A percentile compares a stretch with the other conserved stretches of the same genome.
Evolutionary conservation across 352 stramenopile species (phyloP).

Genomic region (Phytophthora pistaciae): DNA sequence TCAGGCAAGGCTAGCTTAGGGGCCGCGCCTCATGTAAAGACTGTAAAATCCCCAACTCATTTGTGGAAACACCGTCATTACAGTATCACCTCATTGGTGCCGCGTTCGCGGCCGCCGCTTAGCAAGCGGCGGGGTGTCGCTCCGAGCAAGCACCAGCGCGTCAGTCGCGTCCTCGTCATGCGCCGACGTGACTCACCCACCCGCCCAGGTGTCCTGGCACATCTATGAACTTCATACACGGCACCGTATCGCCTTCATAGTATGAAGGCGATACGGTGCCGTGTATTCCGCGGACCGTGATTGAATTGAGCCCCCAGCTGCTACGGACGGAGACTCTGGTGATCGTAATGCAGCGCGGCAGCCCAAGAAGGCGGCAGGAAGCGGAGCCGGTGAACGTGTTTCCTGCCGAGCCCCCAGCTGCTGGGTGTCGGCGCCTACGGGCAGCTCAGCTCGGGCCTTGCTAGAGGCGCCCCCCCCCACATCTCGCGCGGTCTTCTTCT

Average conservation of each 20-base stretch:
- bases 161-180: not conserved
- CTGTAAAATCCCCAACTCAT: constrained; percentile 5
- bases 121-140: not conserved
- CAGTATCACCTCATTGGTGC: too few relatives aligned
- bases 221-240: too few relatives aligned
- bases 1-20: constrained; percentile 19
- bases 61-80: not conserved
- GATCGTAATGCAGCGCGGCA: not conserved
- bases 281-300: constrained; percentile 22
- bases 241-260: too few relatives aligned
- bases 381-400: not conserved
- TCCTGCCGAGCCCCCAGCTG: not conserved
- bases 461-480: not conserved
- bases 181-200: not conserved
- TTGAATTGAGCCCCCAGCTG: constrained; percentile 11
- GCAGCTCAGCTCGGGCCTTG: too few relatives aligned
- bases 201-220: constrained; percentile 10
- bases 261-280: constrained; percentile 25
- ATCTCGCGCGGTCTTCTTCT: not conserved
- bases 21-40: constrained; percentile 36
- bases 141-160: not conserved
- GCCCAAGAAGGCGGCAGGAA: not conserved
- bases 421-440: not conserved
- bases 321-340: constrained; percentile 10
- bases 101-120: not conserved